Evolutionary conservation across 495 filamentous ascomycete genomes (phyloP), one percentile per base, ranked within the genome.

Genomic region (Glarea lozoyensis): DNA sequence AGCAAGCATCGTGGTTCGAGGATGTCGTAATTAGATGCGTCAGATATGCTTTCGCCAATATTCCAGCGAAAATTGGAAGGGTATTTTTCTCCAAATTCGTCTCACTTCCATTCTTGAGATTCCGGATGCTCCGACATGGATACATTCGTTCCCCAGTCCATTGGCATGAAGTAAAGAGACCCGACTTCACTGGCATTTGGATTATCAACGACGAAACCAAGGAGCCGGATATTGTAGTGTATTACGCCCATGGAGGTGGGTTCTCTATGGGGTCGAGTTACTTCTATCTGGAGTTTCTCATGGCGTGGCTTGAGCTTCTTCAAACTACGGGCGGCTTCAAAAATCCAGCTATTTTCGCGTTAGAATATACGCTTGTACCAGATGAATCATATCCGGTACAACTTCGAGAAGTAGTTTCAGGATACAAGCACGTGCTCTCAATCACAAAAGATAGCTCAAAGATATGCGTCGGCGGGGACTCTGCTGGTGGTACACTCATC

Each of bases 341-440:
- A 11, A 88, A 87, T 53, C 84, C 85, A 2, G 81, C 83, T 12
- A 70, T 88, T n/a, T 82, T 89, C 54, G 75, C 80, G 1, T 60
- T 88, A 4, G 84, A 89, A 40, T 89, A 89, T 54, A 82, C 79
- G 6, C 69, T 89, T 1, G 82, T 86, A n/a, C 85, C 84, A 10
- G 79, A 85, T 45, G 69, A 70, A 25, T 64, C 63, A 9, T 88
- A 81, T 51, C 84, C 84, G 4, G 72, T 64, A 7, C 85, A 88
- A 55, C 52, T 86, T 7, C 66, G 78, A 15, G 73, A 89, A 62
- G 70, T 71, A 1, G 57, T 81, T 21, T 60, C 67, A 21, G 84
- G 78, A 10, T 88, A 86, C 59, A 67, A 75, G 39, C 73, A 85
- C 53, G 69, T 82, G 4, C 60, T 84, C 10, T 70, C 68, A 16